A percentile compares a stretch with the other conserved stretches of the same genome.
Conservation (phyloP, 23 red algal species). For the Gracilaria gracilis region DNA sequence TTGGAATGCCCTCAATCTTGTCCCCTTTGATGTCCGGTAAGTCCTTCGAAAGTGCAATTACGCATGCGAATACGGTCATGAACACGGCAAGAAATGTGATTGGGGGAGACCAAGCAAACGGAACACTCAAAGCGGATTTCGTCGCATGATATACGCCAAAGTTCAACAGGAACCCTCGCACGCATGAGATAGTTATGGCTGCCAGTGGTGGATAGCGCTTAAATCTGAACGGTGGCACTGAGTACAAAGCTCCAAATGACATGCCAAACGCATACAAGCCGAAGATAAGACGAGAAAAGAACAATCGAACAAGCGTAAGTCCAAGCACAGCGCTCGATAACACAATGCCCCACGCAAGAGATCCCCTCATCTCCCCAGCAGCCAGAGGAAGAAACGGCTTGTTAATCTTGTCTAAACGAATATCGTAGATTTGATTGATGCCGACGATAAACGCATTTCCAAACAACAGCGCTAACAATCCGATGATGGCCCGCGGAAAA, state of each 20-base stretch:
- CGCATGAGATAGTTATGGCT: conserved; percentile 89
- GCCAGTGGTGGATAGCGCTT: conserved; percentile 80
- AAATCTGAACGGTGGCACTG: conserved; percentile 81
- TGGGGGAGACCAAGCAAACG: conserved; percentile 84
- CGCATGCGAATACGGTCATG: conserved; percentile 92
- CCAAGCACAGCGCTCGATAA: conserved; percentile 68
- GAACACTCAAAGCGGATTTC: conserved; percentile 76
- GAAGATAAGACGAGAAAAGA: conserved; percentile 87
- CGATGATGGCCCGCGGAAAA: conserved; percentile 75
- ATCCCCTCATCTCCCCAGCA: conserved; percentile 61
- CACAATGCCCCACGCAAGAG: conserved; percentile 77
- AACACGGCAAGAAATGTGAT: conserved; percentile 88
- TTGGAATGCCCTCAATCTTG: conserved; percentile 74
- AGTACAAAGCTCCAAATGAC: conserved; percentile 86
- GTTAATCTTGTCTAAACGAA: conserved; percentile 88
- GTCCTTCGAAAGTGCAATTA: conserved; percentile 95
- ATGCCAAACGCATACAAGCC: conserved; percentile 89
- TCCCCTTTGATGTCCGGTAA: conserved; percentile 90
- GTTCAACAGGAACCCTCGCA: conserved; percentile 92
- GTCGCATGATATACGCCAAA: conserved; percentile 99
- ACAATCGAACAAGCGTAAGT: conserved; percentile 65
- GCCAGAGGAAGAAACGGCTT: conserved; percentile 97
- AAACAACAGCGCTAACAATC: conserved; percentile 85
- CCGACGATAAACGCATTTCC: conserved; percentile 97
- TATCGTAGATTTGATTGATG: conserved; percentile 96